Base-by-base conservation (phyloP, 2,329 filamentous ascomycete species). In the Hymenoscyphus albidus region DNA sequence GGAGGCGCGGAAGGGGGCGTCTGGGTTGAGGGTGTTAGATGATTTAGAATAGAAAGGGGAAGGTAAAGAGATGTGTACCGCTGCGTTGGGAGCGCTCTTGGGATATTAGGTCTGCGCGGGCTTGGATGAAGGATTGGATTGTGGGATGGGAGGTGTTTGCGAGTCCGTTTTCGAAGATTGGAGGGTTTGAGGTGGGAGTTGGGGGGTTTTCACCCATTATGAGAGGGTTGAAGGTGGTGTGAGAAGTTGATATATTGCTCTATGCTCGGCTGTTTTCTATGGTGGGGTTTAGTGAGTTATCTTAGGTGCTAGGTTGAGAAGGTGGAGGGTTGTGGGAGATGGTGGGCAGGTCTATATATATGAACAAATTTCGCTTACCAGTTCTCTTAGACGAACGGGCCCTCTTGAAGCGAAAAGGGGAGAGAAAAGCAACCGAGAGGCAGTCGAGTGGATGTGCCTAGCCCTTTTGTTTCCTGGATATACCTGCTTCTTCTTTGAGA, bases 1-100 rank as follows among this genome's bases (percentile, higher is more conserved):
- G 31, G 84, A 84, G 67, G 88, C 80, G 55, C 86, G 83, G 79
- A 93, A 94, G 4, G 84, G 83, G 72, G 85, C 80, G 77, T 91
- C 5, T 85, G 83, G 72, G n/a, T n/a, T n/a, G n/a, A n/a, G 84
- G 80, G 77, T 91, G 88, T 88, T 16, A 13, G 35, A 3, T 13
- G 22, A 9, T 22, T n/a, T n/a, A n/a, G n/a, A n/a, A n/a, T n/a
- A n/a, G n/a, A n/a, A n/a, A n/a, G n/a, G n/a, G n/a, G n/a, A n/a
- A n/a, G n/a, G n/a, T n/a, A n/a, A n/a, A n/a, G n/a, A n/a, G n/a
- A n/a, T n/a, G n/a, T n/a, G n/a, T n/a, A 69, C 69, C 69, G 56
- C 68, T 71, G 38, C 69, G 64, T 39, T 70, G 68, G 22, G 38
- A 16, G 16, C 62, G 64, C 56, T 71, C 69, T 55, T 65, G 22